Evolutionary conservation across 2,329 filamentous ascomycete genomes (phyloP).

Genomic region (Achaetomium macrosporum): DNA sequence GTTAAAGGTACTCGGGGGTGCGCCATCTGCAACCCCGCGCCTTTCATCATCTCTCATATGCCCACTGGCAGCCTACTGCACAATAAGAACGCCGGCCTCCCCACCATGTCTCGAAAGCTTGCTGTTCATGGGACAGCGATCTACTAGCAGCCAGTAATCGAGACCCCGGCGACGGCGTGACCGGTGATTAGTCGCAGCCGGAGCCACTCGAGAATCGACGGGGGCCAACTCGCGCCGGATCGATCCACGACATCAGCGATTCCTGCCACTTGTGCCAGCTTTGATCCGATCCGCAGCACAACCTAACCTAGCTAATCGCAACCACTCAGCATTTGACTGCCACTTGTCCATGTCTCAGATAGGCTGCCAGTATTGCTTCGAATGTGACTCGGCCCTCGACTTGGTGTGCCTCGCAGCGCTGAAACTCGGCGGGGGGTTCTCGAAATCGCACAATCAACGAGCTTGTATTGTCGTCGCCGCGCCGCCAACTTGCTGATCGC

Average conservation of each 20-base stretch:
- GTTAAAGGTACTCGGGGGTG: background rate
- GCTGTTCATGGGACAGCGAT: slow-evolving; percentile 4
- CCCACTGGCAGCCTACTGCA: slow-evolving; percentile 1
- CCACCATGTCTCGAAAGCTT: slow-evolving; percentile 3
- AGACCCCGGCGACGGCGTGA: slow-evolving; percentile 6
- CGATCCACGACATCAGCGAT: slow-evolving; percentile 8
- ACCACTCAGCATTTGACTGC: slow-evolving; percentile 19
- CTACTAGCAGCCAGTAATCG: background rate
- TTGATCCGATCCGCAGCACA: slow-evolving; percentile 11
- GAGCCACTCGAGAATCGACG: slow-evolving; percentile 7
- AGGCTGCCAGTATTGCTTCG: slow-evolving; percentile 12
- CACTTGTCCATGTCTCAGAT: slow-evolving; percentile 26
- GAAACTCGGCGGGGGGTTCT: background rate
- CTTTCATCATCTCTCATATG: slow-evolving; percentile 8
- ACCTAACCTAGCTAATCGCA: background rate
- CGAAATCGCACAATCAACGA: slow-evolving; percentile 1
- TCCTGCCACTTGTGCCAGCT: slow-evolving; percentile 19
- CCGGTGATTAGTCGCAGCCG: slow-evolving; percentile 17
- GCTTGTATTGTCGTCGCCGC: background rate
- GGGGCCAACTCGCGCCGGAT: slow-evolving; percentile 11
- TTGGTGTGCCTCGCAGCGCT: slow-evolving; percentile 12
- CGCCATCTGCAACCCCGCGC: slow-evolving; percentile 11
- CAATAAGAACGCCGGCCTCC: background rate
- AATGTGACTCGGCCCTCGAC: slow-evolving; percentile 18
- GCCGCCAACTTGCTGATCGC: background rate